These are phyloP conservation scores for Pythium brachiatum DNA, from an alignment of 352 stramenopile species.

Conservation along the genomic window DNA sequence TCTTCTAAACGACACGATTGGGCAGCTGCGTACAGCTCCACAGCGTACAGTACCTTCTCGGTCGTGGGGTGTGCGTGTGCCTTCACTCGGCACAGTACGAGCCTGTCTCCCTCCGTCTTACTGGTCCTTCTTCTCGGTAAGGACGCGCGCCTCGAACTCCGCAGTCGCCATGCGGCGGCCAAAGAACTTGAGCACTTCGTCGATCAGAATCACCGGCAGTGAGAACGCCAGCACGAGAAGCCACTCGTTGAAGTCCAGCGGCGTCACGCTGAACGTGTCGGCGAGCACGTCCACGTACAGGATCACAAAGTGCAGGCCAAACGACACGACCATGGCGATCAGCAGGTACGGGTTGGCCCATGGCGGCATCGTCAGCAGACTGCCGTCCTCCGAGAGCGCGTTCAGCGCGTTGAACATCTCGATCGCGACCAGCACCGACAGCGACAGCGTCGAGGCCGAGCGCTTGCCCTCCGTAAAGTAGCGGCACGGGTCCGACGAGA, in stretches of 20 bases:
- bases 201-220: slow-evolving; percentile 92
- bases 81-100: slow-evolving; percentile 15
- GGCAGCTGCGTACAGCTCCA: background rate
- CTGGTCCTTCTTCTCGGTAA: slow-evolving; percentile 49
- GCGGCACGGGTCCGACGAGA: slow-evolving; percentile 87
- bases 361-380: slow-evolving; percentile 90
- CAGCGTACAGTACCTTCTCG: background rate
- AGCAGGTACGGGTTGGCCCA: slow-evolving; percentile 94
- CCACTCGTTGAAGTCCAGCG: slow-evolving; percentile 91
- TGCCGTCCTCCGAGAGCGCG: slow-evolving; percentile 91
- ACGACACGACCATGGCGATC: slow-evolving; percentile 91
- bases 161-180: slow-evolving; percentile 76
- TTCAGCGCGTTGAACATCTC: slow-evolving; percentile 97
- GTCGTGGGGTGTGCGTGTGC: slow-evolving; percentile 12
- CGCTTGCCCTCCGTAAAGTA: slow-evolving; percentile 94
- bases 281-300: slow-evolving; percentile 93
- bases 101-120: slow-evolving; percentile 18
- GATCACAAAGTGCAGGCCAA: slow-evolving; percentile 93
- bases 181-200: slow-evolving; percentile 94
- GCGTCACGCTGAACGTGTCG: slow-evolving; percentile 92
- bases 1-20: slow-evolving; percentile 22
- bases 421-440: slow-evolving; percentile 93
- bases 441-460: slow-evolving; percentile 90
- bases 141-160: slow-evolving; percentile 67
- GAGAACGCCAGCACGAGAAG: slow-evolving; percentile 91